phyloP scores from a whole-genome alignment of 208 protist species.

The Trypanosoma mega region DNA sequence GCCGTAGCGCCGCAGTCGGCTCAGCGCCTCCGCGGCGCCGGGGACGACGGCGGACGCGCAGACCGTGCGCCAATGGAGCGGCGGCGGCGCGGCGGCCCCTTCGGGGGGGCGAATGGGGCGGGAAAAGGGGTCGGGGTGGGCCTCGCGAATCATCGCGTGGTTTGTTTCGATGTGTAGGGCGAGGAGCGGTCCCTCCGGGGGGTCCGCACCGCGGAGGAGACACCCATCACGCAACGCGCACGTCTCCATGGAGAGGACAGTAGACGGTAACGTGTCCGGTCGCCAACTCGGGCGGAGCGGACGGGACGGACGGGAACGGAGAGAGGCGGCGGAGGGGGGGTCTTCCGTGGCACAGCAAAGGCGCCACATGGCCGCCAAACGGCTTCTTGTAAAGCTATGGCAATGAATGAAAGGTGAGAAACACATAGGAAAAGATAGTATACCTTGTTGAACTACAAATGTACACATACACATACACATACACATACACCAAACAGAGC shows the following conservation, averaged over 20 bases:
- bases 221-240: conserved; percentile 1
- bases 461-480: too few relatives aligned
- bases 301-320: too few relatives aligned
- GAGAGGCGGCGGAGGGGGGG: too few relatives aligned
- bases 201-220: neutral
- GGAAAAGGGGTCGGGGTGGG: neutral
- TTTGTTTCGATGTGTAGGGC: conserved; percentile 18
- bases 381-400: neutral
- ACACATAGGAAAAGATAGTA: neutral
- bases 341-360: neutral
- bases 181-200: conserved; percentile 8
- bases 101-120: too few relatives aligned
- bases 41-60: conserved; percentile 4
- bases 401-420: neutral
- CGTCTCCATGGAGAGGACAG: neutral
- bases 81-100: too few relatives aligned
- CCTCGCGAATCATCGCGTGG: conserved; percentile 18
- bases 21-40: conserved; percentile 9
- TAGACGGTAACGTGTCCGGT: too few relatives aligned
- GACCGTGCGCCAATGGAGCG: conserved; percentile 1
- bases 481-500: conserved; percentile 15
- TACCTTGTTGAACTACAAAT: too few relatives aligned
- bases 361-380: neutral
- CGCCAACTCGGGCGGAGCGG: neutral
- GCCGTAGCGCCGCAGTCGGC: conserved; percentile 12